phyloP scores from a whole-genome alignment of 495 filamentous ascomycete genomes.

The Viridothelium virens region DNA sequence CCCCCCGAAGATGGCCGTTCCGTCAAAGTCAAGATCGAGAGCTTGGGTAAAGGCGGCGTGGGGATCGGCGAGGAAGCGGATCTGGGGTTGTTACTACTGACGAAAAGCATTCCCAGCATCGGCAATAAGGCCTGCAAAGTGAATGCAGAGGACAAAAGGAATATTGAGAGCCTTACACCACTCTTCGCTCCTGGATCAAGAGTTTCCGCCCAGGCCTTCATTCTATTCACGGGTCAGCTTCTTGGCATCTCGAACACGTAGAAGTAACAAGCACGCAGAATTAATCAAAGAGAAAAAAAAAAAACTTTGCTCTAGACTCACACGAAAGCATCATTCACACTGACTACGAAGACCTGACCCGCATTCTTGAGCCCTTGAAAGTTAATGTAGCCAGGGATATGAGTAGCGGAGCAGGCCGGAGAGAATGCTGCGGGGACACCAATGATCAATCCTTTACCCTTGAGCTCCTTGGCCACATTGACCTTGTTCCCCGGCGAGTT shows the following conservation, averaged over 20 bases:
- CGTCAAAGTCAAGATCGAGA: slow-evolving; percentile 78
- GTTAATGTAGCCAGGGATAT: slow-evolving; percentile 75
- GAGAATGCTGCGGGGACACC: slow-evolving; percentile 88
- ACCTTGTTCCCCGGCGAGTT: slow-evolving; percentile 71
- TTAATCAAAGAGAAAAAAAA: slow-evolving; percentile 13
- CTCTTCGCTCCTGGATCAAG: slow-evolving; percentile 64
- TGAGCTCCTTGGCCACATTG: slow-evolving; percentile 69
- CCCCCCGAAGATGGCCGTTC: slow-evolving; percentile 74
- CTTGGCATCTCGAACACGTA: slow-evolving; percentile 2
- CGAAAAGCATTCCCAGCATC: neutral
- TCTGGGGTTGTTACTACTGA: slow-evolving; percentile 34
- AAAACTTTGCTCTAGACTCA: slow-evolving; percentile 40
- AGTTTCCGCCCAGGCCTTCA: slow-evolving; percentile 73
- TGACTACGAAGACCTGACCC: slow-evolving; percentile 75
- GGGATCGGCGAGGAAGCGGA: slow-evolving; percentile 90
- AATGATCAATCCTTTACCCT: slow-evolving; percentile 67
- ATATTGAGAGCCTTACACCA: slow-evolving; percentile 52
- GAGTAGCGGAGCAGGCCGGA: slow-evolving; percentile 67
- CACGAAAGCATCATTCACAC: slow-evolving; percentile 95
- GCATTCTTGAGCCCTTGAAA: slow-evolving; percentile 64
- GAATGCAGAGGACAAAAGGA: neutral
- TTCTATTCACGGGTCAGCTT: slow-evolving; percentile 41
- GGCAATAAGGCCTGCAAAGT: neutral
- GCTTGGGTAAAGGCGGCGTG: slow-evolving; percentile 74
- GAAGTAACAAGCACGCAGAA: slow-evolving; percentile 9